Conservation (phyloP, 768 basidiomycete genomes). For the Cantharellus anzutake region DNA sequence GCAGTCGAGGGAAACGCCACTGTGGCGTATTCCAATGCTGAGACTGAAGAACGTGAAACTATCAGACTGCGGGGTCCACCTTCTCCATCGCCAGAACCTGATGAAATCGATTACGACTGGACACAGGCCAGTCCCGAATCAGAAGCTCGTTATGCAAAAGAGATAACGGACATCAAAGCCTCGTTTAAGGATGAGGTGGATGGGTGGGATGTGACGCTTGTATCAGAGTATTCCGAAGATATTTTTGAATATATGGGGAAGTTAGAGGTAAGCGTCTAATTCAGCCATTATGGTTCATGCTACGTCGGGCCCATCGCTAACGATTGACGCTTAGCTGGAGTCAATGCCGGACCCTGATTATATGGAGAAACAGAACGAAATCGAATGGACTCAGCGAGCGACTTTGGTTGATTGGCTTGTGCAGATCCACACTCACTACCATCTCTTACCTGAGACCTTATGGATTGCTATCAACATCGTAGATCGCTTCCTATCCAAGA, state of each 20-base stretch:
- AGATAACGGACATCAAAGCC: slow-evolving; percentile 45
- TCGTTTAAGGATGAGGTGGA: slow-evolving; percentile 55
- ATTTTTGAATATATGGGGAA: slow-evolving; percentile 93
- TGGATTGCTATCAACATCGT: slow-evolving; percentile 99
- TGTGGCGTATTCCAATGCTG: slow-evolving; percentile 12
- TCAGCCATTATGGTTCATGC: slow-evolving; percentile 1
- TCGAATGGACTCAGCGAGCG: slow-evolving; percentile 81
- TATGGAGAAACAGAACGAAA: slow-evolving; percentile 84
- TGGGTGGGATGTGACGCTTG: slow-evolving; percentile 81
- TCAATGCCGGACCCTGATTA: slow-evolving; percentile 87
- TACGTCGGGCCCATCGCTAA: not conserved
- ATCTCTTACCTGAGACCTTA: slow-evolving; percentile 96
- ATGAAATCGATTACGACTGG: slow-evolving; percentile 12
- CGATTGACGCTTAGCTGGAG: slow-evolving; percentile 31
- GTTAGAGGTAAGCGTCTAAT: slow-evolving; percentile 48
- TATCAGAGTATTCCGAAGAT: slow-evolving; percentile 95
- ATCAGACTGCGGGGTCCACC: slow-evolving; percentile 17
- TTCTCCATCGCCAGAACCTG: slow-evolving; percentile 33
- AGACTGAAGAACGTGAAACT: slow-evolving; percentile 22
- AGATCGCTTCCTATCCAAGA: slow-evolving; percentile 78
- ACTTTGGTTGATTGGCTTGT: slow-evolving; percentile 96
- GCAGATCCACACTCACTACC: slow-evolving; percentile 94
- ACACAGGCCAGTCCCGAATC: slow-evolving; percentile 14
- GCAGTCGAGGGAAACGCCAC: slow-evolving; percentile 29
- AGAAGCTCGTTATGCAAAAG: slow-evolving; percentile 33